Evolutionary conservation across 805 yeast genomes (phyloP).

Genomic region (Suhomyces sp.): DNA sequence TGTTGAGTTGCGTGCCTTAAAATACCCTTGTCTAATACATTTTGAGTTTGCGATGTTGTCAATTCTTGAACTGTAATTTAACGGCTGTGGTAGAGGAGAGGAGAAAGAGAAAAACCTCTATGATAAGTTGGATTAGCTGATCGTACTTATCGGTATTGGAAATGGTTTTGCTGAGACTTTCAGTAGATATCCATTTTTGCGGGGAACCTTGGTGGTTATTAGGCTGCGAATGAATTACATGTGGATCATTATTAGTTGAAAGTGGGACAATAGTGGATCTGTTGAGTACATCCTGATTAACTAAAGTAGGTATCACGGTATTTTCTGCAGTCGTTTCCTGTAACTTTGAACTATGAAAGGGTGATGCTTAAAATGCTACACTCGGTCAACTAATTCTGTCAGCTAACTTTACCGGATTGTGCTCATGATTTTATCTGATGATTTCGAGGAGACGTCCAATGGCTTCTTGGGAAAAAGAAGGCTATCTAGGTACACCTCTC

Average conservation of each 20-base stretch:
- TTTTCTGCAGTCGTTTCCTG: background rate
- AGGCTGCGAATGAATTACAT: background rate
- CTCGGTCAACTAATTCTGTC: background rate
- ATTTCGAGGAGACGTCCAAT: background rate
- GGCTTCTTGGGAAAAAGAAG: background rate
- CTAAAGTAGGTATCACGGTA: background rate
- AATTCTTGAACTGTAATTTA: constrained; percentile 6
- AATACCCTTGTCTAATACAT: constrained; percentile 20
- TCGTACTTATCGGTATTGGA: background rate
- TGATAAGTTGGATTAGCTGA: background rate
- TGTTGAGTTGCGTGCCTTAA: background rate
- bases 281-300: background rate
- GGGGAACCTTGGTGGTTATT: background rate
- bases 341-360: background rate
- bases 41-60: constrained; percentile 15
- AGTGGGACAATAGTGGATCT: background rate
- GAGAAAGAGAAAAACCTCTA: background rate
- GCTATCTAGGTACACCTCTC: constrained; percentile 22
- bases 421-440: background rate
- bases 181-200: background rate
- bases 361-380: background rate
- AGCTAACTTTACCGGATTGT: background rate
- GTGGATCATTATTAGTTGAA: background rate
- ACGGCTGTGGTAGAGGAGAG: constrained; percentile 4
- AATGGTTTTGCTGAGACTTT: background rate